These are phyloP conservation scores for Neodidymelliopsis sp. DNA, from an alignment of 2,329 filamentous ascomycete species.

Conservation along the genomic window DNA sequence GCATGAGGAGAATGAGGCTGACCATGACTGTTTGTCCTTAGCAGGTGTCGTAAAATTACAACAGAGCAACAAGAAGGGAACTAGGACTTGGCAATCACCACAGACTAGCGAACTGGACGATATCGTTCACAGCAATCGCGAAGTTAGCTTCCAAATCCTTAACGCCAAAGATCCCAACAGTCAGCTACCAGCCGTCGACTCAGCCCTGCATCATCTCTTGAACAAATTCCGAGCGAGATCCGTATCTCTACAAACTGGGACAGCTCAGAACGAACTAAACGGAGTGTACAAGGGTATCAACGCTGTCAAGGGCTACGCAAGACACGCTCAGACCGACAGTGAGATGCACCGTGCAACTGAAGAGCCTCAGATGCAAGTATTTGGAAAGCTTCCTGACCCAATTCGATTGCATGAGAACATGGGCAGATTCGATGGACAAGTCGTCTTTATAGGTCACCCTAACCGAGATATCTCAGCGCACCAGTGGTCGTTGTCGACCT, in stretches of 20 bases:
- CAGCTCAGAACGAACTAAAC: neutral
- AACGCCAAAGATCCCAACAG: neutral
- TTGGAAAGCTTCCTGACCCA: slow-evolving; percentile 54
- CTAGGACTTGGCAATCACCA: slow-evolving; percentile 36
- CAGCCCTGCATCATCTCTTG: neutral
- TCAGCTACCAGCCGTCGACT: no score
- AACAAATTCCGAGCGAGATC: neutral
- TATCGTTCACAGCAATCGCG: slow-evolving; percentile 2
- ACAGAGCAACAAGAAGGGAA: slow-evolving; percentile 25
- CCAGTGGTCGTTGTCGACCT: slow-evolving; percentile 52
- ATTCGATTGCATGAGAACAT: slow-evolving; percentile 46
- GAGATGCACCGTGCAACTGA: neutral
- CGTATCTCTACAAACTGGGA: neutral
- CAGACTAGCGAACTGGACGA: slow-evolving; percentile 28
- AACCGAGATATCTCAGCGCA: slow-evolving; percentile 58
- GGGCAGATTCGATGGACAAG: slow-evolving; percentile 49
- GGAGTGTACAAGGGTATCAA: neutral
- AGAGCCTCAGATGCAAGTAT: slow-evolving; percentile 43
- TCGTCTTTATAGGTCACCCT: slow-evolving; percentile 57
- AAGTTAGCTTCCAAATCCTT: neutral
- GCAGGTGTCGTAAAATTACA: slow-evolving; percentile 34
- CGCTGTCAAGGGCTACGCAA: neutral
- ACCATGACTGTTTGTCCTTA: slow-evolving; percentile 25
- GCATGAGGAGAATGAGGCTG: slow-evolving; percentile 17
- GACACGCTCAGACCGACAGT: neutral